Base-by-base conservation (phyloP, 345 rosid genomes). In the Eucalyptus sp. region DNA sequence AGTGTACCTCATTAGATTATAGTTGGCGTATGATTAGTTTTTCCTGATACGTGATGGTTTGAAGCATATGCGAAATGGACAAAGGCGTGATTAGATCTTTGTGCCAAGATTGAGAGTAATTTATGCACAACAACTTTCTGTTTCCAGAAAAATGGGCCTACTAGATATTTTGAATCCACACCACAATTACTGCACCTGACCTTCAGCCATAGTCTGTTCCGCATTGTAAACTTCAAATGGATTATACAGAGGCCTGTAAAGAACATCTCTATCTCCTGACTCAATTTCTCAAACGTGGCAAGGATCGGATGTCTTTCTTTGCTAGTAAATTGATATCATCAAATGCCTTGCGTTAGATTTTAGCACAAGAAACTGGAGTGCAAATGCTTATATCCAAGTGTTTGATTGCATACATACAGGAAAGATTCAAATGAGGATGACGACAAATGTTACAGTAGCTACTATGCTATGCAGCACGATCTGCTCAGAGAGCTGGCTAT, bases 391-490 rank as follows among this genome's bases (percentile, higher is more conserved):
- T 16, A 31, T 68, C 6, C 6, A 1, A 68, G 22, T 68, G 22
- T 68, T 68, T 68, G 79, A 15, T 68, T 68, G 90, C 79, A 22
- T 86, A 84, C 6, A 8, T 27, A 7, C 91, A 93, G 98, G 94
- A 89, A 64, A 89, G 91, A 89, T 90, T 88, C 60, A 58, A 86
- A n/a, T 79, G 94, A 91, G 14, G 90, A 48, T 49, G 94, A 92
- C 27, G 89, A 90, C 37, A 33, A 33, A 33, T 33, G 37, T 3
- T 93, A 90, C 86, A 90, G 90, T 7, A 87, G 89, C 79, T 90
- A 91, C 49, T 93, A 93, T 87, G 91, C 90, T 50, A 92, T 80
- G 87, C 96, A 93, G 79, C 96, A 94, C 56, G 94, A 90, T 89
- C 91, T 92, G 56, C 93, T 91, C 7, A 93, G 95, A 87, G 94